A percentile compares a stretch with the other conserved stretches of the same genome.
Conservation (phyloP, 169 alveolate species). For the Cryptosporidium tyzzeri region DNA sequence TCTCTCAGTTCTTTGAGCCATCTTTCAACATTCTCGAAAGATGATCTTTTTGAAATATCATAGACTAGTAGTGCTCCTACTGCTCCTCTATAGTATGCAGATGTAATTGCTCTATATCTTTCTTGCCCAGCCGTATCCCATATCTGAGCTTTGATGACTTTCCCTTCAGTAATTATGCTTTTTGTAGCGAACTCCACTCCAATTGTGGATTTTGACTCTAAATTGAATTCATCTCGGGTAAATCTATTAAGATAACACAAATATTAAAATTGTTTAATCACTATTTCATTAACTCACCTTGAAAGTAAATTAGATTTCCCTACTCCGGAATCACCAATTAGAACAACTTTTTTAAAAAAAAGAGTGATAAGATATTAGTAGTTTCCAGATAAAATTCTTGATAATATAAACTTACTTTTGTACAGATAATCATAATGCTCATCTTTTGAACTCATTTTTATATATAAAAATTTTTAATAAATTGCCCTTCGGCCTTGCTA, state of each 20-base stretch:
- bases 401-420: constrained; percentile 78
- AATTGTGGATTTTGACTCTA: constrained; percentile 96
- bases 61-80: constrained; percentile 98
- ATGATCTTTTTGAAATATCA: constrained; percentile 95
- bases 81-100: constrained; percentile 99
- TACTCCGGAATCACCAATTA: constrained; percentile 95
- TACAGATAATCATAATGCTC: constrained; percentile 84
- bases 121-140: constrained; percentile 99
- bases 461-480: constrained; percentile 22
- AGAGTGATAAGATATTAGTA: neutral
- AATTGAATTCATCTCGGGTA: constrained; percentile 94
- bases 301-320: constrained; percentile 95
- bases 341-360: constrained; percentile 78
- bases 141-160: constrained; percentile 95
- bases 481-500: constrained; percentile 27
- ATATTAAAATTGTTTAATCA: neutral
- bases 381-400: neutral
- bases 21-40: constrained; percentile 94
- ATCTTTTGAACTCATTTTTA: constrained; percentile 80
- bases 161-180: constrained; percentile 89
- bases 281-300: constrained; percentile 78
- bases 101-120: constrained; percentile 98
- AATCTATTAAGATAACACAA: constrained; percentile 82
- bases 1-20: constrained; percentile 98
- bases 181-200: constrained; percentile 98